Percentiles rank a stretch among this genome's conserved stretches.
Conservation (phyloP, 176 grass and related monocot genomes). For the Coix lacrymajobi region DNA sequence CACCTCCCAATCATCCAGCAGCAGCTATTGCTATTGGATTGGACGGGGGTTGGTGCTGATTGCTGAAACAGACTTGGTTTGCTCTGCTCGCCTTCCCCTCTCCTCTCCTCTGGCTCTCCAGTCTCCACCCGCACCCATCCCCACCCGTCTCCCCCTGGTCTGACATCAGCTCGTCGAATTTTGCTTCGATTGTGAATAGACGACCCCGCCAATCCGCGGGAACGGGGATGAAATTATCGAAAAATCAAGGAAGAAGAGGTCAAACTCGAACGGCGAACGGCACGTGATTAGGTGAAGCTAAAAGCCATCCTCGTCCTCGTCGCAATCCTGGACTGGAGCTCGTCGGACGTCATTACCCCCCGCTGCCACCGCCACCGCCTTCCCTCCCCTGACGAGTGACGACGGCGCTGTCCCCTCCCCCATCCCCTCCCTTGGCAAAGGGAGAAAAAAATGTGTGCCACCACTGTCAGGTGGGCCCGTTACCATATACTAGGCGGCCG, state of each 20-base stretch:
- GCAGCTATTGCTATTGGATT: neutral
- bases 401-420: too few relatives aligned
- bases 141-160: neutral
- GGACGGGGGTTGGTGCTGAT: constrained; percentile 14
- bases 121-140: neutral
- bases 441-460: neutral
- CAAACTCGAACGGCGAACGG: neutral
- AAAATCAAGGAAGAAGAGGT: neutral
- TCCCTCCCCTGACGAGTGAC: neutral
- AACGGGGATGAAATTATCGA: neutral
- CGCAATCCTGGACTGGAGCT: neutral
- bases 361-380: neutral
- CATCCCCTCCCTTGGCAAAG: too few relatives aligned
- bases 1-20: neutral
- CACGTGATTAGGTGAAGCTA: neutral
- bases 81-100: neutral
- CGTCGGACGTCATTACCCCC: neutral
- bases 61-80: neutral
- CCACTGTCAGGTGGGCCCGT: neutral
- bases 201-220: neutral
- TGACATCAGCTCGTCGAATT: constrained; percentile 31
- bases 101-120: neutral
- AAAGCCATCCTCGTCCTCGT: neutral
- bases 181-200: neutral
- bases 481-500: neutral